These are phyloP conservation scores for Cucurbita moschata DNA, from an alignment of 306 rosid species.

Conservation along the genomic window DNA sequence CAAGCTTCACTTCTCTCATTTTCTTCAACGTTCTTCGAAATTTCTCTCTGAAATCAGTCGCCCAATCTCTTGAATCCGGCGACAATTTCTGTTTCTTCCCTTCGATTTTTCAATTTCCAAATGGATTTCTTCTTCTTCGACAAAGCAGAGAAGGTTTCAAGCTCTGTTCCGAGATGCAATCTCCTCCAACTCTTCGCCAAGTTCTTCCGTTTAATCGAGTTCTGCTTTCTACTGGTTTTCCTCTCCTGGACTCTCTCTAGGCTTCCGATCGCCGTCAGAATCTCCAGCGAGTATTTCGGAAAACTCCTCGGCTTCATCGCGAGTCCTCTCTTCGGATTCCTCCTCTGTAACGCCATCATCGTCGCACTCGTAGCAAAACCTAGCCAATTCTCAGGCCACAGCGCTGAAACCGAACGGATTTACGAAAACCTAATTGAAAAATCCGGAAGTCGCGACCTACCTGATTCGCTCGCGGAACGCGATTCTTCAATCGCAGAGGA, in stretches of 20 bases:
- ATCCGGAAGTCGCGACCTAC: background rate
- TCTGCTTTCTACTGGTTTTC: constrained; percentile 22
- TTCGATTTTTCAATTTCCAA: no score
- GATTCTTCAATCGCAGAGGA: background rate
- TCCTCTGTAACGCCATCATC: constrained; percentile 52
- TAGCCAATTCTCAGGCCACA: background rate
- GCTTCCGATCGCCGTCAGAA: constrained; percentile 35
- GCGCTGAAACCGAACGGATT: constrained; percentile 9
- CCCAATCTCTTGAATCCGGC: background rate
- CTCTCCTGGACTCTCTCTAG: constrained; percentile 44
- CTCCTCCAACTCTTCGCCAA: constrained; percentile 23
- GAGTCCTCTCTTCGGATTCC: constrained; percentile 56
- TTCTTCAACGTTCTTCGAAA: background rate
- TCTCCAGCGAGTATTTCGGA: constrained; percentile 29
- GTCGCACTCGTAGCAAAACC: constrained; percentile 43
- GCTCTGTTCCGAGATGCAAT: constrained; percentile 11
- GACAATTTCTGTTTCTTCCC: no score
- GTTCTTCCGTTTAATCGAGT: constrained; percentile 31
- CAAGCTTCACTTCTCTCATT: background rate
- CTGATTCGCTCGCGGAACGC: background rate
- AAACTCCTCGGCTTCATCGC: constrained; percentile 20
- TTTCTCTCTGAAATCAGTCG: background rate
- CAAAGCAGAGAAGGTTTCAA: constrained; percentile 17
- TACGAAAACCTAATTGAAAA: constrained; percentile 10
- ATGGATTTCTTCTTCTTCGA: constrained; percentile 33